phyloP scores from a whole-genome alignment of 768 basidiomycete genomes.

The Saitozyma podzolica region DNA sequence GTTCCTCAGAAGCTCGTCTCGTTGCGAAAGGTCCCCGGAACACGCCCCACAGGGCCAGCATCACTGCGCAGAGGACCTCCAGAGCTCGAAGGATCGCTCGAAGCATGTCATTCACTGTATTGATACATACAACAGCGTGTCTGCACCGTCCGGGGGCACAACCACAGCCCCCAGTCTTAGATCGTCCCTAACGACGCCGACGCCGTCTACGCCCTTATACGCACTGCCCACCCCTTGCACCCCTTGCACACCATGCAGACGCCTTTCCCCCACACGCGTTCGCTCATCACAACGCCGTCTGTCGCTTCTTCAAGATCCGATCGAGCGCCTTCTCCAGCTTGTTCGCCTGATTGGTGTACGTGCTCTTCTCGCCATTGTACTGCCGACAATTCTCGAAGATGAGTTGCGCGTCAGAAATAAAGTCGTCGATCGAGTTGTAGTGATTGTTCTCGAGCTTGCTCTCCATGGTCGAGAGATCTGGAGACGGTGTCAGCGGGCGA shows the following conservation, averaged over 20 bases:
- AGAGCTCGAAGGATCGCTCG: too few relatives aligned
- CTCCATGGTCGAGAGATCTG: conserved; percentile 85
- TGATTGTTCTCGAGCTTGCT: conserved; percentile 85
- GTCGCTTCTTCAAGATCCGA: conserved; percentile 51
- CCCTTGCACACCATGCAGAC: conserved; percentile 1
- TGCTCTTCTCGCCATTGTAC: conserved; percentile 73
- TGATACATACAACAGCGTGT: too few relatives aligned
- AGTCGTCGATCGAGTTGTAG: conserved; percentile 71
- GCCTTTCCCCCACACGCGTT: too few relatives aligned
- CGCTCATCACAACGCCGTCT: conserved; percentile 5
- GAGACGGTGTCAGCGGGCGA: conserved; percentile 4
- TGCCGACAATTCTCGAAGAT: conserved; percentile 84
- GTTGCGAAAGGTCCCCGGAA: too few relatives aligned
- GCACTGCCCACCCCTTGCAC: not conserved
- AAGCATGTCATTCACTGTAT: too few relatives aligned
- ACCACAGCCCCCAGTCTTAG: too few relatives aligned
- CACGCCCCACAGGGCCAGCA: too few relatives aligned
- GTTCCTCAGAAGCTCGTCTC: too few relatives aligned
- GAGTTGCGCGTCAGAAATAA: conserved; percentile 75
- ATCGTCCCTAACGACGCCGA: too few relatives aligned
- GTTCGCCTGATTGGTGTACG: conserved; percentile 81
- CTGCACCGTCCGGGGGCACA: too few relatives aligned
- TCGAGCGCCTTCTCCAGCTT: conserved; percentile 74
- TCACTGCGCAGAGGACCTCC: too few relatives aligned
- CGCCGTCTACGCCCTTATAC: too few relatives aligned